Evolutionary conservation across 495 filamentous ascomycete species (phyloP).

Genomic region (Alectoria sarmentosa): DNA sequence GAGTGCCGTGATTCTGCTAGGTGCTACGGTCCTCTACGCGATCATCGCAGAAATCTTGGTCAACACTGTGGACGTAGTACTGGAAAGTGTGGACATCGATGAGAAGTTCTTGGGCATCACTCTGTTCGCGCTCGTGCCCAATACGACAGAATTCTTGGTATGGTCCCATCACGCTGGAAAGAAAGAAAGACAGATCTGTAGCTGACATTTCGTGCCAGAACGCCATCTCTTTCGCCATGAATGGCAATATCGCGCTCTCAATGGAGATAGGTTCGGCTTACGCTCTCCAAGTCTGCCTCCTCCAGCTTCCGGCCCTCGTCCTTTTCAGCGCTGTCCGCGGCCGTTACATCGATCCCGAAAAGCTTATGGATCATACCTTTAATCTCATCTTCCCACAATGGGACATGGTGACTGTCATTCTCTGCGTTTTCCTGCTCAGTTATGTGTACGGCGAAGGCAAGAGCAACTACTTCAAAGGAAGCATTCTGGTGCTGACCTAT

Average conservation of each 20-base stretch:
- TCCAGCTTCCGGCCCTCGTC: slow-evolving; percentile 91
- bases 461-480: slow-evolving; percentile 65
- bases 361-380: slow-evolving; percentile 74
- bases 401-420: slow-evolving; percentile 97
- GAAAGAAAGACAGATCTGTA: not conserved
- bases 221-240: slow-evolving; percentile 99
- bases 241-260: slow-evolving; percentile 97
- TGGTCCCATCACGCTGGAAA: slow-evolving; percentile 42
- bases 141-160: slow-evolving; percentile 88
- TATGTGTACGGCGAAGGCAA: slow-evolving; percentile 99
- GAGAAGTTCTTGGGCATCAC: slow-evolving; percentile 98
- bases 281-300: slow-evolving; percentile 92
- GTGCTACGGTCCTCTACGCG: slow-evolving; percentile 87
- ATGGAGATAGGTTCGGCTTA: slow-evolving; percentile 99
- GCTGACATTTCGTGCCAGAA: slow-evolving; percentile 55
- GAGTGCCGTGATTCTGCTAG: slow-evolving; percentile 80
- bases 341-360: slow-evolving; percentile 42
- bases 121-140: slow-evolving; percentile 92
- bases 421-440: slow-evolving; percentile 94
- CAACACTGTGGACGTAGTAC: slow-evolving; percentile 88
- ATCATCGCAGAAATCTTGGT: slow-evolving; percentile 96
- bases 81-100: slow-evolving; percentile 83
- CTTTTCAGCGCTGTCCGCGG: slow-evolving; percentile 71
- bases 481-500: slow-evolving; percentile 89
- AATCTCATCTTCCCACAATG: slow-evolving; percentile 94